These are phyloP conservation scores for Metschnikowia bowlesiae DNA, from an alignment of 805 yeast species.

Conservation along the genomic window DNA sequence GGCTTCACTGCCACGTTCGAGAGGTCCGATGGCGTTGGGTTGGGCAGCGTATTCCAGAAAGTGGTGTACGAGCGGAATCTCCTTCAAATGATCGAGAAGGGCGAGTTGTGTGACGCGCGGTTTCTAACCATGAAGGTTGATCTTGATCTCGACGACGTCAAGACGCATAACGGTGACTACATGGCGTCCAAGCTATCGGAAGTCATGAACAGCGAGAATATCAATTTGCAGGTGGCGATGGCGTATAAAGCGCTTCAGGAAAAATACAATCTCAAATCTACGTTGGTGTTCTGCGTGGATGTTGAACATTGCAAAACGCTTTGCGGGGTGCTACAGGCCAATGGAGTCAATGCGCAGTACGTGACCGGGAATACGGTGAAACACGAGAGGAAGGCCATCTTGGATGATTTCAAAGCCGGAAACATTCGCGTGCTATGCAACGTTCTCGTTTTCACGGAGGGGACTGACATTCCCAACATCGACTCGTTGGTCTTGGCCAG, in stretches of 20 bases:
- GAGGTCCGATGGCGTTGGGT: slow-evolving; percentile 63
- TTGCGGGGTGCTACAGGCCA: slow-evolving; percentile 45
- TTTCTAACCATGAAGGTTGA: slow-evolving; percentile 55
- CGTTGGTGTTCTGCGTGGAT: slow-evolving; percentile 76
- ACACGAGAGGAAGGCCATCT: slow-evolving; percentile 45
- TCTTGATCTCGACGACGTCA: slow-evolving; percentile 38
- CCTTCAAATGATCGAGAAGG: slow-evolving; percentile 59
- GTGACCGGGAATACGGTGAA: slow-evolving; percentile 65
- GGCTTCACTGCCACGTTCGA: slow-evolving; percentile 90
- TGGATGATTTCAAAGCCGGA: slow-evolving; percentile 59
- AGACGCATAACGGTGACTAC: slow-evolving; percentile 48
- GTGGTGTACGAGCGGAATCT: slow-evolving; percentile 68
- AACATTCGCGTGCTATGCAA: slow-evolving; percentile 71
- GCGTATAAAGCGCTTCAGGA: slow-evolving; percentile 38
- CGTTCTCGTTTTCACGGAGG: slow-evolving; percentile 89
- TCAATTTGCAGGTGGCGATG: slow-evolving; percentile 56
- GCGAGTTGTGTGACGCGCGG: slow-evolving; percentile 66
- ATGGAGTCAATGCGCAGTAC: slow-evolving; percentile 65
- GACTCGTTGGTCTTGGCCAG: slow-evolving; percentile 76
- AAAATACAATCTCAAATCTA: slow-evolving; percentile 45
- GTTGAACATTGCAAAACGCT: slow-evolving; percentile 59
- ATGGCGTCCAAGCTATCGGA: slow-evolving; percentile 45
- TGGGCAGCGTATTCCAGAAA: slow-evolving; percentile 62
- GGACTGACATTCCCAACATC: slow-evolving; percentile 88
- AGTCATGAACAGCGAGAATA: slow-evolving; percentile 50